phyloP scores from a whole-genome alignment of 495 filamentous ascomycete species.

The Articulospora tetracladia region DNA sequence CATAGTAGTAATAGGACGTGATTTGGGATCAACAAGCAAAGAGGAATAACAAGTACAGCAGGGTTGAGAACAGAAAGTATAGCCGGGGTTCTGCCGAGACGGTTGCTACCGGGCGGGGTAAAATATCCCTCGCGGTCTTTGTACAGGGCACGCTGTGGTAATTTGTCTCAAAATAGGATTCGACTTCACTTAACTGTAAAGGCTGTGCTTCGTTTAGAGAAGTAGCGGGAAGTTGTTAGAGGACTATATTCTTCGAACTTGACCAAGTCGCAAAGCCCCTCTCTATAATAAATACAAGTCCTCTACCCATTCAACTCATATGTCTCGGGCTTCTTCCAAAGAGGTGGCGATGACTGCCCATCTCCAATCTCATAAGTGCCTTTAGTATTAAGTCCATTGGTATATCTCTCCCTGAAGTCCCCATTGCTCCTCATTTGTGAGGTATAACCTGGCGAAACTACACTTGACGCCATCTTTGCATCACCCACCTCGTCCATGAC shows the following conservation, averaged over 20 bases:
- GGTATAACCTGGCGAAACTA: background rate
- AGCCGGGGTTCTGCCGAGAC: background rate
- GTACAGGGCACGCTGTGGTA: background rate
- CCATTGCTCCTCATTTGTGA: background rate
- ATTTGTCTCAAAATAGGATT: background rate
- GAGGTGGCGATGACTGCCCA: background rate
- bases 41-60: background rate
- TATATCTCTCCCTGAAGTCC: background rate
- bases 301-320: background rate
- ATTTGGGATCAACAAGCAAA: background rate
- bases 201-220: background rate
- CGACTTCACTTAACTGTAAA: background rate
- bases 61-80: background rate
- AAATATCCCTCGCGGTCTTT: background rate
- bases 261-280: background rate
- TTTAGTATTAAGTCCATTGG: background rate
- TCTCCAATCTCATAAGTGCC: background rate
- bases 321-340: background rate
- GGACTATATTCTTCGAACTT: background rate
- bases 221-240: background rate
- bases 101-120: background rate
- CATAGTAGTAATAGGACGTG: background rate
- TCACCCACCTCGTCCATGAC: slow-evolving; percentile 4
- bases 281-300: background rate
- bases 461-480: background rate